A percentile compares a stretch with the other conserved stretches of the same genome.
These are phyloP conservation scores for Opeltia flavorubescens DNA, from an alignment of 495 filamentous ascomycete species.

Conservation along the genomic window DNA sequence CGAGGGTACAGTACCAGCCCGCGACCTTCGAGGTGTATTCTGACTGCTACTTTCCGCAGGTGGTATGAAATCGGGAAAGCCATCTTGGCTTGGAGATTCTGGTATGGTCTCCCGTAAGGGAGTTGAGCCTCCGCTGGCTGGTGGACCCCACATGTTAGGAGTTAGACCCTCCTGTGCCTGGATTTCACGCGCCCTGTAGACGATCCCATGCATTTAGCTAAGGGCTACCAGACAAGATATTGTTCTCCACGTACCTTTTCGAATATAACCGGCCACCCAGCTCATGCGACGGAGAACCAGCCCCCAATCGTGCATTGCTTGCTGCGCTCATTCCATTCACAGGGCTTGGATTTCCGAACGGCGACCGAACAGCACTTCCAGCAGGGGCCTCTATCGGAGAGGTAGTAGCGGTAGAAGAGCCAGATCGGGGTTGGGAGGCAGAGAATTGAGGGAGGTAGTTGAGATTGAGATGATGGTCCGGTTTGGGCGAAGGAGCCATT, in stretches of 20 bases:
- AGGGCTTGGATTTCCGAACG: conserved; percentile 54
- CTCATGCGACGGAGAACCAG: conserved; percentile 96
- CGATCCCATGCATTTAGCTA: conserved; percentile 2
- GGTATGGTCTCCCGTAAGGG: conserved; percentile 94
- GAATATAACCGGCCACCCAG: conserved; percentile 66
- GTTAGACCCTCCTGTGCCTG: conserved; percentile 90
- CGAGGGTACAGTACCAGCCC: conserved; percentile 94
- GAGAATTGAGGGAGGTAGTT: conserved; percentile 59
- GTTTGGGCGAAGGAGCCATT: conserved; percentile 72
- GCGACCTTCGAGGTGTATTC: conserved; percentile 53
- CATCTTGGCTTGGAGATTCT: conserved; percentile 88
- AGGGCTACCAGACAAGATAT: background rate
- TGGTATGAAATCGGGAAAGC: conserved; percentile 79
- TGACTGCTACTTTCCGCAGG: conserved; percentile 41
- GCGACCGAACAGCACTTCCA: conserved; percentile 52
- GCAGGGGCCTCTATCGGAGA: conserved; percentile 74
- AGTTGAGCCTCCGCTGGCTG: conserved; percentile 88
- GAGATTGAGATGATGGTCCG: conserved; percentile 62
- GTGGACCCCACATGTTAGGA: conserved; percentile 84
- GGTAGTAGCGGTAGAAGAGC: conserved; percentile 72
- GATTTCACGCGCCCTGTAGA: conserved; percentile 88
- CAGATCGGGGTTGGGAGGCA: conserved; percentile 62
- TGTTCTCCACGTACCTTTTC: conserved; percentile 66
- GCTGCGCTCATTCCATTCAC: conserved; percentile 55
- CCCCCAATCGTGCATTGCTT: conserved; percentile 65